Evolutionary conservation across 108 stramenopile species (phyloP), one percentile per base, ranked within the genome.

Genomic region (Cyclotella distinguenda): DNA sequence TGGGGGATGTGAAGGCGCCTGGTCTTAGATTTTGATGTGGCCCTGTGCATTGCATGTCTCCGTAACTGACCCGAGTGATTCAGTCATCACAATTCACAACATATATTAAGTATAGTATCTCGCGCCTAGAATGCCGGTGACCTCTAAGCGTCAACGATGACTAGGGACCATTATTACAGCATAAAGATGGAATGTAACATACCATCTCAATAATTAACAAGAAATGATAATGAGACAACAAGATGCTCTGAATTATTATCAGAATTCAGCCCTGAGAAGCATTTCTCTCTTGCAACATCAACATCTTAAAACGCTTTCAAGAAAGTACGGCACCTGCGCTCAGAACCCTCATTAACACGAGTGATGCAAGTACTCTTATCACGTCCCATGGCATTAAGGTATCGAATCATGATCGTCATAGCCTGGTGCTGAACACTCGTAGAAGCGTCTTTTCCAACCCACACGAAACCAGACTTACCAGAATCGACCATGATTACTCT

Each of bases 401-500:
- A 59, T 4, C 54, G 62, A 4, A 65, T 23, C 23, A 60, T 36
- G 7, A 77, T 28, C 26, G 50, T 35, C 73, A 92, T 84, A 30
- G 87, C 89, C 48, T 71, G 81, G 36, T 86, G 61, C 67, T 89
- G 90, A 62, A 91, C 94, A 38, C 57, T 59, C 25, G 56, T 52
- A 21, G 78, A 74, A 15, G 89, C 78, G 6, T 64, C 81, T 53
- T 78, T 84, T 3, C 95, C 95, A 45, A 93, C 66, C 90, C 90
- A 95, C 26, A 89, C 46, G 70, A 78, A 90, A 18, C 91, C 44
- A 40, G 86, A 73, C 68, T 67, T 74, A 25, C 88, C 88, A 40
- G 77, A 74, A 71, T 93, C 89, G 38, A 95, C 48, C 4, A 95
- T 45, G 67, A 77, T 90, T 15, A 90, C 87, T 50, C 87, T 84